These are phyloP conservation scores for Gastrodia elata DNA, from an alignment of 106 monocot species.

Conservation along the genomic window DNA sequence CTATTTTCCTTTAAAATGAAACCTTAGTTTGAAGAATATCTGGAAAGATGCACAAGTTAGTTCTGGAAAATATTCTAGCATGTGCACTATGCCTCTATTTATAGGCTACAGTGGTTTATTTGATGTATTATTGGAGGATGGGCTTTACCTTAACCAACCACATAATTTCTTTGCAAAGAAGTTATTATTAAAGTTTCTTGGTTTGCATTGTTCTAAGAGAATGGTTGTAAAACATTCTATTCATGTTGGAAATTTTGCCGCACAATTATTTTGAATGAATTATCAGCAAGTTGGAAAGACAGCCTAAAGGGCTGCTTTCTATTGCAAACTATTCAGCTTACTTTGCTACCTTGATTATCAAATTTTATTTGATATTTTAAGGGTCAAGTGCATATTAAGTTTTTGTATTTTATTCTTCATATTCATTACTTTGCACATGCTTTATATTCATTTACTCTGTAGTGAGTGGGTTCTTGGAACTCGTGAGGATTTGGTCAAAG, in stretches of 20 bases:
- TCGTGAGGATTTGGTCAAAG: constrained; percentile 83
- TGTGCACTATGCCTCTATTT: neutral
- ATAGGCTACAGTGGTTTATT: too few species aligned
- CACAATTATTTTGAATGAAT: neutral
- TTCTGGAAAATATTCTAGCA: neutral
- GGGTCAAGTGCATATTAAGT: neutral
- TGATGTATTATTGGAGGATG: neutral
- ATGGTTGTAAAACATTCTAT: neutral
- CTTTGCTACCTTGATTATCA: neutral
- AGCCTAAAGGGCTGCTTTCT: neutral
- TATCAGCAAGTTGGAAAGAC: neutral
- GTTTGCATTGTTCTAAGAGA: neutral
- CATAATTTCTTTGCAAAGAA: neutral
- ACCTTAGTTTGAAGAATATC: neutral
- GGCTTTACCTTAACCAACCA: neutral
- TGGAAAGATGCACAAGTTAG: neutral
- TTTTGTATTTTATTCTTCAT: neutral
- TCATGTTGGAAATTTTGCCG: neutral
- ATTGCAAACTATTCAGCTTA: neutral
- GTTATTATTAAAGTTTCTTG: neutral
- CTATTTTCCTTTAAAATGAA: neutral
- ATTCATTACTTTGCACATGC: neutral
- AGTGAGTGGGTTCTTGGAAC: constrained; percentile 97
- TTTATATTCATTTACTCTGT: constrained; percentile 22
- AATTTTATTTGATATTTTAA: neutral